A percentile compares a stretch with the other conserved stretches of the same genome.
These are phyloP conservation scores for Lenzites betulinus DNA, from an alignment of 768 basidiomycete genomes.

Conservation along the genomic window DNA sequence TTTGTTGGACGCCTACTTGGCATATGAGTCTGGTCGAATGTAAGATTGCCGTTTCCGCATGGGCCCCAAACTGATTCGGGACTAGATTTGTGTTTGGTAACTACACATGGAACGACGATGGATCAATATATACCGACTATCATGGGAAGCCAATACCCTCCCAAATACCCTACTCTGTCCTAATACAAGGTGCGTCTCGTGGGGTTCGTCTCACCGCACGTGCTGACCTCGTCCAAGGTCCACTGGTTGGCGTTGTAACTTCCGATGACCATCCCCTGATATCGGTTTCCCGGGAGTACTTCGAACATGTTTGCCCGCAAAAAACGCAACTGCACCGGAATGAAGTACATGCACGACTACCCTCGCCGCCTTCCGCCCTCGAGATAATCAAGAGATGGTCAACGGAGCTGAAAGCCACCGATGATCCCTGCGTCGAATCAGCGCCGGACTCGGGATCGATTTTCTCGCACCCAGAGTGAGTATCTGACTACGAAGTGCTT, in stretches of 20 bases:
- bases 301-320: conserved; percentile 6
- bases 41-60: background rate
- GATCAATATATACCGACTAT: conserved; percentile 3
- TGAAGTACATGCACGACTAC: background rate
- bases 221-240: background rate
- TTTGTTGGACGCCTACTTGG: conserved; percentile 51
- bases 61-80: too few relatives aligned
- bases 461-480: conserved; percentile 2
- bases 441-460: background rate
- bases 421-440: conserved; percentile 3
- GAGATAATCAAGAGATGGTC: background rate
- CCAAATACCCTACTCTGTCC: conserved; percentile 10
- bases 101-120: conserved; percentile 16
- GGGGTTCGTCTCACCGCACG: background rate
- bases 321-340: background rate
- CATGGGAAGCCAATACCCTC: conserved; percentile 11
- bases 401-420: background rate
- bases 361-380: background rate
- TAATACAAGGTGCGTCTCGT: conserved; percentile 18
- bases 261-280: background rate
- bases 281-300: conserved; percentile 6
- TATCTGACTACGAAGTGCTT: background rate
- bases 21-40: conserved; percentile 37
- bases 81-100: conserved; percentile 13
- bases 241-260: conserved; percentile 9